Percentiles rank a stretch among this genome's conserved stretches.
phyloP scores from a whole-genome alignment of 176 grass and related monocot species.

The Aegilops umbellulata region DNA sequence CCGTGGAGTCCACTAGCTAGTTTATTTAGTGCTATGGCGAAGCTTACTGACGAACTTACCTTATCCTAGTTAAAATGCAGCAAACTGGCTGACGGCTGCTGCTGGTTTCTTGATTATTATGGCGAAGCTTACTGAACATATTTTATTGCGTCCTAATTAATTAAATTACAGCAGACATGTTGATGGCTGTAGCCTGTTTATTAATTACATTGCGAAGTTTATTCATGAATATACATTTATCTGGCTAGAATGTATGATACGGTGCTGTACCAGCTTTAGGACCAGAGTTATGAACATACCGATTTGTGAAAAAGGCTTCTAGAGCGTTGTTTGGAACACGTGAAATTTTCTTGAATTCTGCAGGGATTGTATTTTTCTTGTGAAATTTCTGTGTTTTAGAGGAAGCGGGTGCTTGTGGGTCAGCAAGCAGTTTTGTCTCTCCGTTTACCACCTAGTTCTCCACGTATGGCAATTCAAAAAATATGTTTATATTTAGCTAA shows the following conservation, averaged over 20 bases:
- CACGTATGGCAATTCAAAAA: not conserved
- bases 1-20: not conserved
- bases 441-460: not conserved
- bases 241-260: not conserved
- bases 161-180: not conserved
- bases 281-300: not conserved
- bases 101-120: not conserved
- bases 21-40: not conserved
- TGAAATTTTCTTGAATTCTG: not conserved
- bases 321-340: not conserved
- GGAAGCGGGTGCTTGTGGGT: not conserved
- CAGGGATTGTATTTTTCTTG: not conserved
- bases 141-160: not conserved
- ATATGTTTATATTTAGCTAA: not conserved
- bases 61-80: constrained; percentile 6
- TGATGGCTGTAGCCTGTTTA: constrained; percentile 11
- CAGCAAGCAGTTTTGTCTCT: not conserved
- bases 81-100: not conserved
- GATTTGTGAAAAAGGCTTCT: not conserved
- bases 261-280: not conserved
- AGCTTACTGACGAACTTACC: not conserved
- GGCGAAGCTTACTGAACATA: not conserved
- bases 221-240: not conserved
- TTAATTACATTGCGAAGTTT: not conserved
- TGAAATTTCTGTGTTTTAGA: not conserved